Base-by-base conservation (phyloP, 164 flowering plant genomes). In the Chloranthus sessilifolius region DNA sequence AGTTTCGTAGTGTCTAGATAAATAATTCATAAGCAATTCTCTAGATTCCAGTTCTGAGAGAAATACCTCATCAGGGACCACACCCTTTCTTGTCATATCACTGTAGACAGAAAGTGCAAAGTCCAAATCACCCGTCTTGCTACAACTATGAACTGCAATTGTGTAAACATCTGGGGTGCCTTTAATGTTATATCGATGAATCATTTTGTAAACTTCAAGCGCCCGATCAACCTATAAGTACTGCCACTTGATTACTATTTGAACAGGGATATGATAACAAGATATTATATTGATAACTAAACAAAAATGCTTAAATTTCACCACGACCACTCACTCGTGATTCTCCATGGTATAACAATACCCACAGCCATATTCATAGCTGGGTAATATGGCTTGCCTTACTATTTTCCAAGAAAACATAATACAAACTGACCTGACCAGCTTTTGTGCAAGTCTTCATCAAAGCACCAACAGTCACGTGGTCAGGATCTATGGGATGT, bases 101-200 rank as follows among this genome's bases (percentile, higher is more conserved):
- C 43, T 52, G 52, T 80, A 88, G 19, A 92, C 74, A 38, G 37
- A 61, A 39, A 75, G 64, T 0, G 94, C 96, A 71, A 80, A 88
- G 34, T 83, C 88, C 81, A 90, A 78, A 65, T 92, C 91, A 64
- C 94, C 95, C 58, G 47, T 65, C 66, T 78, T 79, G 63, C 94
- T 85, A 79, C 88, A 82, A 71, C 86, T 73, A 62, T 76, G 79
- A 26, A 83, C 70, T 50, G 98, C 98, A 62, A 92, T 83, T n/a
- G 96, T 92, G 71, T 88, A 92, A 46, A 88, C 83, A 58, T 88
- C 99, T 28, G 99, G 89, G 21, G 85, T 82, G 28, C 96, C 99
- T 58, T 73, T 82, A 60, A 92, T 92, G 41, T 79, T 69, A 64
- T 76, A 86, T 61, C 76, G 27, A 55, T 81, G 65, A 26, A 88